These are phyloP conservation scores for Suhomyces sp. DNA, from an alignment of 805 yeast species.

Conservation along the genomic window DNA sequence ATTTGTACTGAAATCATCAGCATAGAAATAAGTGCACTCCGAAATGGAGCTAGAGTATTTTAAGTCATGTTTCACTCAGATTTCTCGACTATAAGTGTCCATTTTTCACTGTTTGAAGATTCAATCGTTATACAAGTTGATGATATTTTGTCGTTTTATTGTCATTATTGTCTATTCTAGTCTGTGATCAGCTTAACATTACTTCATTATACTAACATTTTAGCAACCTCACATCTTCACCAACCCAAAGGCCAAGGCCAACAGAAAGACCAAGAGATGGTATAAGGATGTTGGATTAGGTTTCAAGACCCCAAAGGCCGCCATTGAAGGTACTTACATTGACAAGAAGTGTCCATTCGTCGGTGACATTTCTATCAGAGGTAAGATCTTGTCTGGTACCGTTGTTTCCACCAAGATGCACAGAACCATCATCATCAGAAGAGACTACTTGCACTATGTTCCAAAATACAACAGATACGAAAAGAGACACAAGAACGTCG, in stretches of 20 bases:
- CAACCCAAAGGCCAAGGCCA: slow-evolving; percentile 99
- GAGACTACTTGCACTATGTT: slow-evolving; percentile 99
- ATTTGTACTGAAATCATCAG: background rate
- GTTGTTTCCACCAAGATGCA: slow-evolving; percentile 99
- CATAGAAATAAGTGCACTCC: background rate
- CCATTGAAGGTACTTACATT: slow-evolving; percentile 97
- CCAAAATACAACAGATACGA: slow-evolving; percentile 99
- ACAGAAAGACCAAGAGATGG: slow-evolving; percentile 99
- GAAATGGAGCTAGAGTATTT: background rate
- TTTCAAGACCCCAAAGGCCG: slow-evolving; percentile 99
- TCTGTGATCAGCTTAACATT: background rate
- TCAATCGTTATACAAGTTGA: background rate
- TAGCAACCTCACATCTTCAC: slow-evolving; percentile 99
- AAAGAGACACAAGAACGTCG: slow-evolving; percentile 99
- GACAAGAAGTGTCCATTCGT: slow-evolving; percentile 99
- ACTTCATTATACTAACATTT: slow-evolving; percentile 34
- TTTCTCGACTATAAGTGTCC: background rate
- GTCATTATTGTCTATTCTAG: background rate
- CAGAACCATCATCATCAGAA: slow-evolving; percentile 99
- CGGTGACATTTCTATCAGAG: slow-evolving; percentile 97
- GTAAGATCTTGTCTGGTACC: slow-evolving; percentile 98
- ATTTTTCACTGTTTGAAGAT: background rate
- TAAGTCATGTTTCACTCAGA: background rate
- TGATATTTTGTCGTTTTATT: background rate
- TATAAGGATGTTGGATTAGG: slow-evolving; percentile 99